Conservation (phyloP, 352 stramenopile genomes). For the Globisporangium sylvaticum region DNA sequence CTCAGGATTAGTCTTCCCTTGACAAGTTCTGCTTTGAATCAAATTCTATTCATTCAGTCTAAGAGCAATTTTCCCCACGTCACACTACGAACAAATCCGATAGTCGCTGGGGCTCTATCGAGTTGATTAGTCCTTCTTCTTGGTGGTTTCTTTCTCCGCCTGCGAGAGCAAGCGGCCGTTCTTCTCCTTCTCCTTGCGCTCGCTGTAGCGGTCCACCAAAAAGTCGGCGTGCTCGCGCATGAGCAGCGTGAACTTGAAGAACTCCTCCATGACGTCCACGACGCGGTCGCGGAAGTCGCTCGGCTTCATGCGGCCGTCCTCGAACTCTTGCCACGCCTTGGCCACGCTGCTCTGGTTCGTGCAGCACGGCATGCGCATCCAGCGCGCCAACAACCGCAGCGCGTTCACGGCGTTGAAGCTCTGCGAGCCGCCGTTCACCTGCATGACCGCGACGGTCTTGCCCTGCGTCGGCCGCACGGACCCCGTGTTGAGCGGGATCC, state of each 20-base stretch:
- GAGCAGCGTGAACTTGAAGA: constrained; percentile 60
- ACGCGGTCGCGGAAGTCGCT: constrained; percentile 50
- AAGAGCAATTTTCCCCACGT: no score
- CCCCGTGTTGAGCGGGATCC: constrained; percentile 56
- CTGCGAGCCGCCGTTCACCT: constrained; percentile 48
- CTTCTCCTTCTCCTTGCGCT: constrained; percentile 29
- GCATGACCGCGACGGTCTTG: constrained; percentile 44
- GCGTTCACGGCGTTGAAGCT: constrained; percentile 68
- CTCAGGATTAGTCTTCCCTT: no score
- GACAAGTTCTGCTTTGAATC: no score
- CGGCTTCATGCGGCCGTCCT: constrained; percentile 58
- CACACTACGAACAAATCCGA: no score
- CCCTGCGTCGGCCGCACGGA: constrained; percentile 56
- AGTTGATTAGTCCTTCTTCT: background rate
- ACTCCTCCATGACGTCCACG: constrained; percentile 66
- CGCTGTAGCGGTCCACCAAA: constrained; percentile 30
- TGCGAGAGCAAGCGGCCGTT: constrained; percentile 31
- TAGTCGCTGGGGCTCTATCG: no score
- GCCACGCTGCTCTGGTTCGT: constrained; percentile 58
- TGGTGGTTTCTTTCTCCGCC: constrained; percentile 27
- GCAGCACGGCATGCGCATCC: constrained; percentile 69
- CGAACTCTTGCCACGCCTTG: constrained; percentile 69
- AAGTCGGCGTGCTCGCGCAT: constrained; percentile 35
- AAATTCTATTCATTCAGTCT: no score
- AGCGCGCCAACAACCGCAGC: constrained; percentile 44